A percentile compares a stretch with the other conserved stretches of the same genome.
phyloP scores from a whole-genome alignment of 129 eudicot species.

The Smallanthus sonchifolius region DNA sequence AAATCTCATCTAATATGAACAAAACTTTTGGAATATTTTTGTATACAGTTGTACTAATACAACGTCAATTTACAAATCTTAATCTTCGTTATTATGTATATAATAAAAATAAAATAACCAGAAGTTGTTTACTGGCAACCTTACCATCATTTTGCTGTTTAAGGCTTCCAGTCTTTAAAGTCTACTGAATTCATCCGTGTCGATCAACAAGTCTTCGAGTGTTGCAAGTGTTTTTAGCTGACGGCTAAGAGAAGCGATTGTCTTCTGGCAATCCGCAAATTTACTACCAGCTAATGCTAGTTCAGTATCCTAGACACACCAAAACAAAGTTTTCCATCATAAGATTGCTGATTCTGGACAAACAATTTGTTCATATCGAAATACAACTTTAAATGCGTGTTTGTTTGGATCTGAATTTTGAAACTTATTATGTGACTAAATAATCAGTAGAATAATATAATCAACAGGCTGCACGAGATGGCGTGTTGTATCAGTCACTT shows the following conservation, averaged over 20 bases:
- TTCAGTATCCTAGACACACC: conserved; percentile 49
- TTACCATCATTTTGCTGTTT: neutral
- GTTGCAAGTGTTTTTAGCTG: conserved; percentile 77
- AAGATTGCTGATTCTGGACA: neutral
- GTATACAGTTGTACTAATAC: conserved; percentile 1
- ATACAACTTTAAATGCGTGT: no score
- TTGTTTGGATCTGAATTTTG: no score
- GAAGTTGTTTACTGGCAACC: conserved; percentile 8
- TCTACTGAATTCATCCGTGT: conserved; percentile 28
- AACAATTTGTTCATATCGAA: no score
- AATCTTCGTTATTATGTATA: conserved; percentile 11
- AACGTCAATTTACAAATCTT: neutral
- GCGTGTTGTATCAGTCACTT: no score
- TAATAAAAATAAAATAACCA: neutral
- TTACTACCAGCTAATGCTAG: conserved; percentile 60
- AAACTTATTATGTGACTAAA: no score
- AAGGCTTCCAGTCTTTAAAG: neutral
- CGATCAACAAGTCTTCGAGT: conserved; percentile 68
- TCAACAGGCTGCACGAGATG: no score
- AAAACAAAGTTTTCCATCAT: neutral
- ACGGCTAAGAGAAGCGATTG: conserved; percentile 77
- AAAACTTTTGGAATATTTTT: neutral
- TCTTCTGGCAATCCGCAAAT: conserved; percentile 83
- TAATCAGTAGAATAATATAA: no score
- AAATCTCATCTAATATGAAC: neutral